Conservation (phyloP, 805 yeast species). For the Ogataea methanolica region DNA sequence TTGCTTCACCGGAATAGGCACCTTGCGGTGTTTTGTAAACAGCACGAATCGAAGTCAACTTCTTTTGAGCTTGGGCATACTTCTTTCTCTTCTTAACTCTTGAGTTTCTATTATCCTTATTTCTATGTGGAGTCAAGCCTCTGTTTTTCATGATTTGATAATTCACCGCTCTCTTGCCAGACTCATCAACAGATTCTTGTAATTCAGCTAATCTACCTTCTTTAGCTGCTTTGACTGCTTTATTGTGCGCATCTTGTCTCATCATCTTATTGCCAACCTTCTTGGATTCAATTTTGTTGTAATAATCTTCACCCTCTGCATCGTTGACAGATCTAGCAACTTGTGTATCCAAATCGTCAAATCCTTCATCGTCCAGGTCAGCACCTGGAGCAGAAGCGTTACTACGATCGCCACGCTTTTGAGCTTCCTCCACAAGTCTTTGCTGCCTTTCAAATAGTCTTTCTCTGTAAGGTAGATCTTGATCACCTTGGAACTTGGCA, state of each 20-base stretch:
- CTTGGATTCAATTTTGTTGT: conserved; percentile 46
- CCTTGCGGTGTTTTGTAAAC: conserved; percentile 75
- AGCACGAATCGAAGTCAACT: conserved; percentile 82
- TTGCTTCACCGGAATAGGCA: conserved; percentile 88
- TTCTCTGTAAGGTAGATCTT: conserved; percentile 88
- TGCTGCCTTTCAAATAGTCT: conserved; percentile 87
- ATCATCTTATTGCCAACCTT: conserved; percentile 46
- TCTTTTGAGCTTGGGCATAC: conserved; percentile 92
- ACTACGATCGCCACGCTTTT: conserved; percentile 67
- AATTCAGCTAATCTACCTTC: conserved; percentile 79
- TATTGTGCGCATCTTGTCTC: conserved; percentile 60
- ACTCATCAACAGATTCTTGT: conserved; percentile 59
- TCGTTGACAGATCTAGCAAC: conserved; percentile 25
- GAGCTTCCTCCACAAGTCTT: conserved; percentile 81
- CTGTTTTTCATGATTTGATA: conserved; percentile 94
- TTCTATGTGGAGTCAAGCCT: conserved; percentile 90
- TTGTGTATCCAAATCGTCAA: conserved; percentile 37
- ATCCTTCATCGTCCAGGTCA: conserved; percentile 49
- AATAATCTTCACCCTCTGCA: conserved; percentile 50
- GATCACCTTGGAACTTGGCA: conserved; percentile 71
- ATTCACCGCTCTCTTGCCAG: conserved; percentile 91
- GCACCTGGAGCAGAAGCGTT: conserved; percentile 43
- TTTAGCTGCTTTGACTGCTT: conserved; percentile 73
- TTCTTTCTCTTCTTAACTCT: conserved; percentile 98
- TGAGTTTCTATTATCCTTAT: conserved; percentile 91